Evolutionary conservation across 2,329 filamentous ascomycete species (phyloP).

Genomic region (Colletotrichum trifolii): DNA sequence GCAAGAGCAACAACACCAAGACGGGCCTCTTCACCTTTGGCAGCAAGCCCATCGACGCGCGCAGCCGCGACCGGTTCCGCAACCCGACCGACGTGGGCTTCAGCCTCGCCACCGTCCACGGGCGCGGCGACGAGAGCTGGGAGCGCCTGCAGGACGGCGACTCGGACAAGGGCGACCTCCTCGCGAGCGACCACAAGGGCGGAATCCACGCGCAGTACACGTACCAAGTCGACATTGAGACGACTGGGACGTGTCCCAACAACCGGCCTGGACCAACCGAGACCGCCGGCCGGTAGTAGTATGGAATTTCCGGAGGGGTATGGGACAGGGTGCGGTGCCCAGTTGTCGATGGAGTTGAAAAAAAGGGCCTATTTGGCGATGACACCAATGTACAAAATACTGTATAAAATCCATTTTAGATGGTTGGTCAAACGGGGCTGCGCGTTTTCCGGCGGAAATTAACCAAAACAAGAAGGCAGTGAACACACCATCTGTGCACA

Average conservation of each 20-base stretch:
- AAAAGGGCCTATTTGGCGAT: neutral
- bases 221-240: conserved; percentile 33
- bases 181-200: conserved; percentile 17
- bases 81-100: conserved; percentile 35
- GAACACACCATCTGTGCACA: conserved; percentile 7
- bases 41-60: conserved; percentile 30
- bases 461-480: conserved; percentile 25
- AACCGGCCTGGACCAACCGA: neutral
- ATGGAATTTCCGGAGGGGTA: too few relatives aligned
- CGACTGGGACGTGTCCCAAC: neutral
- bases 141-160: conserved; percentile 36
- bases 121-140: conserved; percentile 34
- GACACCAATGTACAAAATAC: conserved; percentile 27
- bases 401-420: conserved; percentile 25
- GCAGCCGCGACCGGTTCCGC: conserved; percentile 28
- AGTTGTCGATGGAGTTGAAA: neutral
- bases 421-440: neutral
- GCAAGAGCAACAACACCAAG: conserved; percentile 17
- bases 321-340: neutral
- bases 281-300: conserved; percentile 2
- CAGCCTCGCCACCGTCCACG: conserved; percentile 31
- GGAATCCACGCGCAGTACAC: conserved; percentile 35
- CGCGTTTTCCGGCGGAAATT: conserved; percentile 14
- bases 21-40: conserved; percentile 31
- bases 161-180: conserved; percentile 34